These are phyloP conservation scores for Aspergillus sp. DNA, from an alignment of 2,329 filamentous ascomycete species.

Conservation along the genomic window DNA sequence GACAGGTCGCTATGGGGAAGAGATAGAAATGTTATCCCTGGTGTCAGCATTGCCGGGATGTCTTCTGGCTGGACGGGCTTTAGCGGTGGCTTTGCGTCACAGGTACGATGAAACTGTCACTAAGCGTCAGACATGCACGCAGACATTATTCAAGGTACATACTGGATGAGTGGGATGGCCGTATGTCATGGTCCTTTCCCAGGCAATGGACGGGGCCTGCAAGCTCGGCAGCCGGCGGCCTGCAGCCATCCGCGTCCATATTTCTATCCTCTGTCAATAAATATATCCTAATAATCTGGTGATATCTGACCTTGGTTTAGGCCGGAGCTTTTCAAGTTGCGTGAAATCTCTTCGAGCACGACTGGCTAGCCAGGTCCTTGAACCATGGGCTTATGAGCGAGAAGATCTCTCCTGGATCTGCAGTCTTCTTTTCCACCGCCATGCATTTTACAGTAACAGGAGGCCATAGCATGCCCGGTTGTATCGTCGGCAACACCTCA, in stretches of 20 bases:
- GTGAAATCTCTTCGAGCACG: conserved; percentile 7
- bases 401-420: conserved; percentile 10
- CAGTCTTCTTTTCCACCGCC: neutral
- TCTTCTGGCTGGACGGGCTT: conserved; percentile 8
- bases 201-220: conserved; percentile 3
- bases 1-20: conserved; percentile 12
- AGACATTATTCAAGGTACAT: neutral
- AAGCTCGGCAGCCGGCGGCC: neutral
- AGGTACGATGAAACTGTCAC: conserved; percentile 15
- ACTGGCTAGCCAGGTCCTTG: neutral
- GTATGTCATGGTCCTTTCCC: conserved; percentile 15
- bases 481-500: neutral
- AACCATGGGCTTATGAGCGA: conserved; percentile 9
- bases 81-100: conserved; percentile 12
- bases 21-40: conserved; percentile 17
- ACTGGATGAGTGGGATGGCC: conserved; percentile 21
- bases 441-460: neutral
- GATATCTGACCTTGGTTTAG: conserved; percentile 12
- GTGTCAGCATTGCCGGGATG: conserved; percentile 15
- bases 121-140: neutral
- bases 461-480: neutral
- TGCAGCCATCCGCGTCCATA: conserved; percentile 10
- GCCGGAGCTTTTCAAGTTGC: conserved; percentile 10
- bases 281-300: neutral
- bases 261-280: conserved; percentile 6